Percentiles rank a stretch among this genome's conserved stretches.
Conservation (phyloP, 257 asterid species). For the Buddleja alternifolia region DNA sequence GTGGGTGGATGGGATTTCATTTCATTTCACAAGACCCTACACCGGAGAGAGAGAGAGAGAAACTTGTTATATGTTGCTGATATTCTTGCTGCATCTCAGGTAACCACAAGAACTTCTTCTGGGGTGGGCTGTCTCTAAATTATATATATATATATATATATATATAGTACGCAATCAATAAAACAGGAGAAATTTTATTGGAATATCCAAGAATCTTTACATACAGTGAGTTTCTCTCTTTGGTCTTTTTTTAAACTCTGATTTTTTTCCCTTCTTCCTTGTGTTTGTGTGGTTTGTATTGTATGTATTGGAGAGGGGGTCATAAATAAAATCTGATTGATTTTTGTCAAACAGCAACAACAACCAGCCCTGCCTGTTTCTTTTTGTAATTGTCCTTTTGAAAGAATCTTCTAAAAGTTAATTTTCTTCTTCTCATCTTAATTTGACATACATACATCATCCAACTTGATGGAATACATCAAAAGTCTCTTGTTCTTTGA, state of each 20-base stretch:
- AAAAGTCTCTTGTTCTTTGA: conserved; percentile 31
- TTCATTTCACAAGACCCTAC: conserved; percentile 42
- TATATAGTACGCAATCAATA: conserved; percentile 20
- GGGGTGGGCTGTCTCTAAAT: conserved; percentile 18
- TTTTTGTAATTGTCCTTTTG: conserved; percentile 31
- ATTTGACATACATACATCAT: conserved; percentile 23
- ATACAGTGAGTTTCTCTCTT: conserved; percentile 43
- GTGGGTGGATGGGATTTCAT: conserved; percentile 26
- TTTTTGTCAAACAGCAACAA: too few relatives aligned
- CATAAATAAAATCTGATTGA: too few relatives aligned
- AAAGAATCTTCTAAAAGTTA: conserved; percentile 38
- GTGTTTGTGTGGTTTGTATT: conserved; percentile 34
- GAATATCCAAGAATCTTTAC: conserved; percentile 82
- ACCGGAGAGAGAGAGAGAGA: too few relatives aligned
- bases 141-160: conserved; percentile 20
- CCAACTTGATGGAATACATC: conserved; percentile 42
- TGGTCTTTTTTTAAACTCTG: conserved; percentile 19
- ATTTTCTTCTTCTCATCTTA: neutral
- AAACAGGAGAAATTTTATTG: conserved; percentile 31
- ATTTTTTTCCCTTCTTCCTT: conserved; percentile 17
- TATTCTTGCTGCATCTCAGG: conserved; percentile 40
- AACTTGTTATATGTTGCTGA: conserved; percentile 35
- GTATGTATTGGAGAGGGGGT: neutral
- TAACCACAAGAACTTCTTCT: conserved; percentile 42
- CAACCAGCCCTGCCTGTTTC: too few relatives aligned